phyloP scores from a whole-genome alignment of 1,284 basidiomycete genomes.

The Moesziomyces sp. region DNA sequence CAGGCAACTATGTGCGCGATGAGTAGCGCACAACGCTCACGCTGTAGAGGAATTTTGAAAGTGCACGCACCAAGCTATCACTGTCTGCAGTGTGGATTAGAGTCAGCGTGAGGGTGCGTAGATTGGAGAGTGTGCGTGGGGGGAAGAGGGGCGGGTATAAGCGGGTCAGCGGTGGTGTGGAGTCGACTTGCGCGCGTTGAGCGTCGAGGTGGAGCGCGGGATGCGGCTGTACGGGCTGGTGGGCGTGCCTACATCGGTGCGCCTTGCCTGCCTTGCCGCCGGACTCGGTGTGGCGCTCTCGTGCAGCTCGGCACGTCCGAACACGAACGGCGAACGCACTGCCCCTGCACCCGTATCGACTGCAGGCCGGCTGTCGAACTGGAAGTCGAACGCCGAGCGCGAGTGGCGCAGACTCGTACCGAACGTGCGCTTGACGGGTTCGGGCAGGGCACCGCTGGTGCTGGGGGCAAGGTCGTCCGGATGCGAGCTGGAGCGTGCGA shows the following conservation, averaged over 20 bases:
- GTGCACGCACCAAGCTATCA: background rate
- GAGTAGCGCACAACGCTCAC: conserved; percentile 10
- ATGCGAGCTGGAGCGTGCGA: conserved; percentile 16
- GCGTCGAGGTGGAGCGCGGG: conserved; percentile 15
- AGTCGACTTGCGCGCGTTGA: conserved; percentile 12
- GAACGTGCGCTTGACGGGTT: conserved; percentile 36
- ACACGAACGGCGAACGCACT: conserved; percentile 18
- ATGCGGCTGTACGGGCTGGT: conserved; percentile 23
- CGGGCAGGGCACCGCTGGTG: conserved; percentile 8
- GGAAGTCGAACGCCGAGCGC: conserved; percentile 25
- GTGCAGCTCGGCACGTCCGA: conserved; percentile 2
- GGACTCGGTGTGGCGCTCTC: background rate
- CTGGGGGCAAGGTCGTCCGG: conserved; percentile 6
- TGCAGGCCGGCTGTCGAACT: background rate
- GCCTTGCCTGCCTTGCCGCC: too few relatives aligned
- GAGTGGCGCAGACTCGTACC: conserved; percentile 14
- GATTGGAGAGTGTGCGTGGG: background rate
- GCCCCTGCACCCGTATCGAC: too few relatives aligned
- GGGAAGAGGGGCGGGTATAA: background rate
- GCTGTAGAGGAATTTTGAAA: background rate
- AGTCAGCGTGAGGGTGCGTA: background rate
- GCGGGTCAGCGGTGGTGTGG: conserved; percentile 7
- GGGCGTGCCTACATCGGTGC: too few relatives aligned
- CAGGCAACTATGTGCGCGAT: conserved; percentile 72
- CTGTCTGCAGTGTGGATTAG: too few relatives aligned